Evolutionary conservation across 2,329 filamentous ascomycete genomes (phyloP).

Genomic region (Nothomitra cinnamomea): DNA sequence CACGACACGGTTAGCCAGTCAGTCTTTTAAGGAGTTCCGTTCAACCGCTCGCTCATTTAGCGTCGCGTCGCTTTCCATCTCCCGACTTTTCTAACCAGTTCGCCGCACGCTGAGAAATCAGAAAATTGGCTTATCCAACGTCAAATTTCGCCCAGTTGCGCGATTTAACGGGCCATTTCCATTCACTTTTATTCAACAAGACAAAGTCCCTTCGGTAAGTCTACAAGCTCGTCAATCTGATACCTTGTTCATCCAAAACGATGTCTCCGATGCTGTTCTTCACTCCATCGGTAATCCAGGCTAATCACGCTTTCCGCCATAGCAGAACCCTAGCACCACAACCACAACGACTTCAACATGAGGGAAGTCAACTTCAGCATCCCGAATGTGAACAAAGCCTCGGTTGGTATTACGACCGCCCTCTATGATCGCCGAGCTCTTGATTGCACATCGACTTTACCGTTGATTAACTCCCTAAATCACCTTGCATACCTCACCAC

Average conservation of each 20-base stretch:
- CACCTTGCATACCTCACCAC: constrained; percentile 97
- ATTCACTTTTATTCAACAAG: background rate
- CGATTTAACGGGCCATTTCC: constrained; percentile 1
- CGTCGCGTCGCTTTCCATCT: background rate
- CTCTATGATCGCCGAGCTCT: constrained; percentile 94
- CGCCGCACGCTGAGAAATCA: constrained; percentile 1
- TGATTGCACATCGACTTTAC: constrained; percentile 93
- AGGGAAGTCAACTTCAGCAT: constrained; percentile 99
- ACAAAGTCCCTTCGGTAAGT: background rate
- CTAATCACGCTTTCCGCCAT: background rate
- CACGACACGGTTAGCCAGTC: constrained; percentile 1
- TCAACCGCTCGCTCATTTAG: background rate
- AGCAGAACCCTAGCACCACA: background rate
- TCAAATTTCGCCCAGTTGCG: background rate
- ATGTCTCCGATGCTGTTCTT: background rate
- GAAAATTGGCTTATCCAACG: background rate
- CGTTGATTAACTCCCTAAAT: constrained; percentile 96
- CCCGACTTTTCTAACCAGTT: background rate
- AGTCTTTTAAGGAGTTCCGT: background rate
- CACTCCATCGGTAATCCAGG: too few relatives aligned
- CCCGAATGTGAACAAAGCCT: constrained; percentile 98
- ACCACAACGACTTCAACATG: constrained; percentile 46
- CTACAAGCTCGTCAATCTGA: background rate
- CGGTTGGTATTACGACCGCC: constrained; percentile 94
- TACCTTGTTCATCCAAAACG: background rate